phyloP scores from a whole-genome alignment of 1,139 yeast species.

The Saccharomyces pastorianus region DNA sequence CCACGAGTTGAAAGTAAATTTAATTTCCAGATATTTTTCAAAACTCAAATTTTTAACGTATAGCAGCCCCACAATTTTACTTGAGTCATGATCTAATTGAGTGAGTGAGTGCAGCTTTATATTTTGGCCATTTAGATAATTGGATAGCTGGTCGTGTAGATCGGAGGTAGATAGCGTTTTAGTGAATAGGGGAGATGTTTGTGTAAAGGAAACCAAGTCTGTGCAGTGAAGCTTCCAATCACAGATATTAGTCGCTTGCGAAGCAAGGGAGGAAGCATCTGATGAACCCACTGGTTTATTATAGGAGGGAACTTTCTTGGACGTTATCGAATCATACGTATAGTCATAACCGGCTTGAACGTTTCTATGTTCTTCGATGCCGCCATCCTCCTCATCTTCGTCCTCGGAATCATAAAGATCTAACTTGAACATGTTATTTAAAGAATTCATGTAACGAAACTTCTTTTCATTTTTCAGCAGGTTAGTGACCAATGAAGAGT shows the following conservation, averaged over 20 bases:
- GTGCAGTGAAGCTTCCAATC: constrained; percentile 11
- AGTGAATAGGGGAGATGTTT: not conserved
- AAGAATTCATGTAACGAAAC: constrained; percentile 1
- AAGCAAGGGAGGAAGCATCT: not conserved
- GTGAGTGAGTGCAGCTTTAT: constrained; percentile 24
- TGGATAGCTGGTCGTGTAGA: constrained; percentile 12
- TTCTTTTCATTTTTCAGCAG: constrained; percentile 8
- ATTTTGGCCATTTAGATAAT: constrained; percentile 21
- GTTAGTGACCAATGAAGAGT: constrained; percentile 6
- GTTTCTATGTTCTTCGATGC: constrained; percentile 6
- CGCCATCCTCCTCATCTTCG: not conserved
- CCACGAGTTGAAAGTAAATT: constrained; percentile 29
- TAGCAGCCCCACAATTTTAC: constrained; percentile 20
- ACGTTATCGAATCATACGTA: not conserved
- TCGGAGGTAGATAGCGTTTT: not conserved
- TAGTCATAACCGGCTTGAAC: not conserved
- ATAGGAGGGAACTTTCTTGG: no score
- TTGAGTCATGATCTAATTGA: constrained; percentile 11
- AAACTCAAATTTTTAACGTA: constrained; percentile 27
- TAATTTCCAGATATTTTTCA: constrained; percentile 28
- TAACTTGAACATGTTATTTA: not conserved
- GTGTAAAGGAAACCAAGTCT: constrained; percentile 2
- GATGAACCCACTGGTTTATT: not conserved
- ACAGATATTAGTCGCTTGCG: not conserved
- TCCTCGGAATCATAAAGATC: not conserved